A percentile compares a stretch with the other conserved stretches of the same genome.
Conservation (phyloP, 1,284 basidiomycete genomes). For the Vanrija sp. region DNA sequence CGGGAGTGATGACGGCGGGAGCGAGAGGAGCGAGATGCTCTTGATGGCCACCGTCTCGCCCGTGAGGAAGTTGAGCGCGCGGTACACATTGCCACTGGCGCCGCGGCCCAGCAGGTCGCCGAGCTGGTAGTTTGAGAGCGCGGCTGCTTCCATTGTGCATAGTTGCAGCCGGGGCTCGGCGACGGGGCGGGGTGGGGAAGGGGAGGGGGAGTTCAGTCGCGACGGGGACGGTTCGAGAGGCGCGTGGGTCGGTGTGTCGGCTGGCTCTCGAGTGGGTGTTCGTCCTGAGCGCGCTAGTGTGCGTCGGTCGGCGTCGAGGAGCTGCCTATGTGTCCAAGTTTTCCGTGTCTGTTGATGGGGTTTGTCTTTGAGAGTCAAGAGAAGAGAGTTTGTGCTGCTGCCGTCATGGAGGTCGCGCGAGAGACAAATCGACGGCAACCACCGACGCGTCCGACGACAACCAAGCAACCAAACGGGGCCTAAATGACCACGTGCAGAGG, state of each 20-base stretch:
- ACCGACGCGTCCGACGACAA: too few relatives aligned
- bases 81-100: constrained; percentile 90
- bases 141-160: constrained; percentile 20
- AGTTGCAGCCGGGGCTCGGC: not conserved
- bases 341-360: too few relatives aligned
- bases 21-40: constrained; percentile 87
- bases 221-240: too few relatives aligned
- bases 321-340: too few relatives aligned
- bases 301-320: not conserved
- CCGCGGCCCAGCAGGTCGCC: constrained; percentile 92
- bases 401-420: too few relatives aligned
- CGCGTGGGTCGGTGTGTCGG: not conserved
- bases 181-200: too few relatives aligned
- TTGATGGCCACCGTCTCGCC: constrained; percentile 95
- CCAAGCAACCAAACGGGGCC: too few relatives aligned
- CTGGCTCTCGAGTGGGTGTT: not conserved
- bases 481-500: too few relatives aligned
- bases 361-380: too few relatives aligned
- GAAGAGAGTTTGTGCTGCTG: too few relatives aligned
- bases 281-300: not conserved
- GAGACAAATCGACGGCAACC: too few relatives aligned
- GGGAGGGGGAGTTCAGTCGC: too few relatives aligned
- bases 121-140: constrained; percentile 65
- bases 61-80: constrained; percentile 90
- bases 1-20: constrained; percentile 84